These are phyloP conservation scores for Dissophora ornata DNA, from an alignment of 192 early-diverging fungal species.

Conservation along the genomic window DNA sequence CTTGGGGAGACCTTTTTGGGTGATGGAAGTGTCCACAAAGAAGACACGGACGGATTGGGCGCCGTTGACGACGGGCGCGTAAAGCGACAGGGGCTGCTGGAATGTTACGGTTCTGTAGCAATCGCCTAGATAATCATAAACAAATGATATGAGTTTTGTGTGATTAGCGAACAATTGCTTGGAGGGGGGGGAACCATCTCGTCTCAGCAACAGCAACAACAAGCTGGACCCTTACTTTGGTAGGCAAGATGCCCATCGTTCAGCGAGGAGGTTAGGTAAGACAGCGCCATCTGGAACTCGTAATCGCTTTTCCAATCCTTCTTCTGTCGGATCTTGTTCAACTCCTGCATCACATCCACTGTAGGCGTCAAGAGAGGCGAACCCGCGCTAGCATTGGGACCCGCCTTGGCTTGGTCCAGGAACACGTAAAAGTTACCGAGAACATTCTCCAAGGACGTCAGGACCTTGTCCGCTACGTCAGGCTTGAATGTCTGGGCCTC, in stretches of 20 bases:
- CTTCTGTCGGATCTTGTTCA: constrained; percentile 17
- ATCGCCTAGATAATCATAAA: not conserved
- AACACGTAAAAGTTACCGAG: constrained; percentile 38
- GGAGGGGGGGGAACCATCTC: no score
- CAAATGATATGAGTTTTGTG: not conserved
- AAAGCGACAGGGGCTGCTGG: constrained; percentile 28
- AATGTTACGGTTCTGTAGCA: constrained; percentile 39
- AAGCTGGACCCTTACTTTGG: constrained; percentile 4
- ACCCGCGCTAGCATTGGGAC: constrained; percentile 1
- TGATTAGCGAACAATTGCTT: no score
- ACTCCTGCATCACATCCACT: constrained; percentile 26
- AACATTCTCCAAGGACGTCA: constrained; percentile 19
- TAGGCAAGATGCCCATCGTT: constrained; percentile 43
- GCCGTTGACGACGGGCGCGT: constrained; percentile 38
- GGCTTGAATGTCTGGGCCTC: constrained; percentile 14
- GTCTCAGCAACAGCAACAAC: not conserved
- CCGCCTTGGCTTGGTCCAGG: constrained; percentile 25
- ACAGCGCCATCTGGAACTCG: constrained; percentile 35
- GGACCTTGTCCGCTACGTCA: constrained; percentile 18
- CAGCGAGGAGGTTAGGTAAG: constrained; percentile 10
- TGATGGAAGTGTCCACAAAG: constrained; percentile 7
- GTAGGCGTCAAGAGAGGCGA: constrained; percentile 3
- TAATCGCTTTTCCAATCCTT: constrained; percentile 39
- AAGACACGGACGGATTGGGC: constrained; percentile 28
- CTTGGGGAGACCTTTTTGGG: constrained; percentile 14